Base-by-base conservation (phyloP, 495 filamentous ascomycete species). In the Lasiosphaeris hirsuta region DNA sequence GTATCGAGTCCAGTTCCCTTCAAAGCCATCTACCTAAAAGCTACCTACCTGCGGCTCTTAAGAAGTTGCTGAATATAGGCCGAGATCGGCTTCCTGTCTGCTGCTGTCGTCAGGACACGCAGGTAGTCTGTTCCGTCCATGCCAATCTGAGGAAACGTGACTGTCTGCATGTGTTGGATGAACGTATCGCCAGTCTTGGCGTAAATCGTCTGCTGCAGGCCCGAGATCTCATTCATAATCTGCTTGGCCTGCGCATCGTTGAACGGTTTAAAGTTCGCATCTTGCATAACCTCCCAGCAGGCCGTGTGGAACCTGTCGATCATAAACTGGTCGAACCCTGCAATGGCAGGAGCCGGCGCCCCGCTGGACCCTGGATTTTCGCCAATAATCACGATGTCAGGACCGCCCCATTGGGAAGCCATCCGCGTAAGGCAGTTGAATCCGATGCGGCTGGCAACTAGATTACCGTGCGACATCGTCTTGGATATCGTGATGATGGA, bases 251-350 rank as follows among this genome's bases (percentile, higher is more conserved):
- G 90, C 11, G 91, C 89, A 69, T 99, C 95, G 61, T 84, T 84
- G 11, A 59, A 68, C 0, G 90, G 79, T 62, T 86, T 86, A 77
- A 97, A 96, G 11, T 82, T 81, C 3, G 84, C 75, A 10, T 88
- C 86, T 10, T 81, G 81, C 1, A 93, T 82, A 1, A 97, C 84
- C 6, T 85, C 85, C 92, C 94, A 98, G 67, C 88, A 90, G 34
- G 93, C 75, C 0, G 90, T 82, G 14, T 95, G 90, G 73, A 98
- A 93, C n/a, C 87, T 83, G 23, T 84, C 57, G 51, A 96, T 88
- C 75, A 95, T 88, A 73, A 93, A 95, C 39, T 81, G 81, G 58
- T 95, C 90, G 67, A 99, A 97, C n/a, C 94, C 95, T 15, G 90
- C 87, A 30, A 99, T 84, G 15, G 68, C 69, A 0, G 81, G 80